Percentiles rank a stretch among this genome's conserved stretches.
Conservation (phyloP, 2,329 filamentous ascomycete species). For the Ophidiomyces ophidiicola region DNA sequence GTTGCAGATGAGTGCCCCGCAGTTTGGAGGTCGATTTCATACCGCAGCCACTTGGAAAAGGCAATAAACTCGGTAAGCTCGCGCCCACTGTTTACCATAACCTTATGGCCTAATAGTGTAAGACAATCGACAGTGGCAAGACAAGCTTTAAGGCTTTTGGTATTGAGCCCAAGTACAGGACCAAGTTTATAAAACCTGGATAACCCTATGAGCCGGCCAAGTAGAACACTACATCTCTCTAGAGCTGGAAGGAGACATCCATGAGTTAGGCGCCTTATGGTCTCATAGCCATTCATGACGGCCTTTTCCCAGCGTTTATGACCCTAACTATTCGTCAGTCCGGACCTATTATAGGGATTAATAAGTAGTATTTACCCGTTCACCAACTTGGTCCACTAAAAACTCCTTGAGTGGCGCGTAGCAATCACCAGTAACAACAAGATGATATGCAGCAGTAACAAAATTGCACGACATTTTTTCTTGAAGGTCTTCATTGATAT, state of each 20-base stretch:
- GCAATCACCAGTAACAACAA: constrained; percentile 72
- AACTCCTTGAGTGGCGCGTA: constrained; percentile 68
- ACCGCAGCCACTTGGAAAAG: constrained; percentile 74
- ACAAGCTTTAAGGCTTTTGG: constrained; percentile 46
- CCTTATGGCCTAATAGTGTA: constrained; percentile 60
- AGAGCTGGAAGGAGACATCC: constrained; percentile 81
- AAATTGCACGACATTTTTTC: constrained; percentile 54
- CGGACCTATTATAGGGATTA: background rate
- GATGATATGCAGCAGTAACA: constrained; percentile 66
- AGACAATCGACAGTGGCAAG: constrained; percentile 62
- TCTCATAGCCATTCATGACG: constrained; percentile 63
- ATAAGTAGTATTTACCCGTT: constrained; percentile 46
- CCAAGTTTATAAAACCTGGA: constrained; percentile 63
- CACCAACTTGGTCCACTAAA: constrained; percentile 70
- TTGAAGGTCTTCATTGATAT: constrained; percentile 62
- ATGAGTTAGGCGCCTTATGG: constrained; percentile 64
- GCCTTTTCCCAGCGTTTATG: constrained; percentile 94
- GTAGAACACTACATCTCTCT: constrained; percentile 67
- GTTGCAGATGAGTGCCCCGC: constrained; percentile 47
- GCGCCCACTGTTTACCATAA: constrained; percentile 57
- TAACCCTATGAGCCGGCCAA: constrained; percentile 71
- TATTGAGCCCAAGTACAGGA: constrained; percentile 55
- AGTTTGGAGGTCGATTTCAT: constrained; percentile 67
- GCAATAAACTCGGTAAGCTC: constrained; percentile 65
- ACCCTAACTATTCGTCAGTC: constrained; percentile 42